phyloP scores from a whole-genome alignment of 495 filamentous ascomycete species.

The Amniculicola lignicola region DNA sequence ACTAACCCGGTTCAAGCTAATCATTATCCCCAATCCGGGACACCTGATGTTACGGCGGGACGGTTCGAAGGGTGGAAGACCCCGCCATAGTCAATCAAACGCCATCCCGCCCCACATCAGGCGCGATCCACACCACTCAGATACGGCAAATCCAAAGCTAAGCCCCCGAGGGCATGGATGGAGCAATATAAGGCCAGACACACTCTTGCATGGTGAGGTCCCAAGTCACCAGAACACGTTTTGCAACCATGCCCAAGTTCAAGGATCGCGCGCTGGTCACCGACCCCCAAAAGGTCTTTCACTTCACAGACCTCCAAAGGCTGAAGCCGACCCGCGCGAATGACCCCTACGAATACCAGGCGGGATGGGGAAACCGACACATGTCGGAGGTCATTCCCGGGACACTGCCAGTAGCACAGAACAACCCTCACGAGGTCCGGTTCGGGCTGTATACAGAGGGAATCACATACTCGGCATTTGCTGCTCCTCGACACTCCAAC shows the following conservation, averaged over 20 bases:
- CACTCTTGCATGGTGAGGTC: slow-evolving; percentile 12
- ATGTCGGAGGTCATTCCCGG: slow-evolving; percentile 48
- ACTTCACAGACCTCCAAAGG: slow-evolving; percentile 47
- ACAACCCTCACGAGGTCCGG: slow-evolving; percentile 44
- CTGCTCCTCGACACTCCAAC: slow-evolving; percentile 43
- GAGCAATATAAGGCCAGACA: slow-evolving; percentile 28
- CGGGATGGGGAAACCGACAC: slow-evolving; percentile 45
- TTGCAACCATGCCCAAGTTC: slow-evolving; percentile 26
- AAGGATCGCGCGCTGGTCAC: slow-evolving; percentile 37
- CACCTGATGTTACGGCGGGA: slow-evolving; percentile 10
- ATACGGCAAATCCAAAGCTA: slow-evolving; percentile 25
- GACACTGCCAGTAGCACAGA: slow-evolving; percentile 45
- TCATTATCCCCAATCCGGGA: slow-evolving; percentile 5
- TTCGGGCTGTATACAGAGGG: slow-evolving; percentile 41
- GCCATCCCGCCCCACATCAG: slow-evolving; percentile 31
- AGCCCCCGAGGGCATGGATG: slow-evolving; percentile 23
- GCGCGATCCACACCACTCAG: slow-evolving; percentile 29
- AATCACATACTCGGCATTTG: slow-evolving; percentile 40
- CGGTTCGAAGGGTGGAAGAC: slow-evolving; percentile 11
- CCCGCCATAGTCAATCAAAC: slow-evolving; percentile 21
- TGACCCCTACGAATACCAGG: slow-evolving; percentile 46
- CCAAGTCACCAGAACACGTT: not conserved
- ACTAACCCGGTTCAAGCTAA: slow-evolving; percentile 14
- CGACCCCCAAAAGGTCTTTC: slow-evolving; percentile 46
- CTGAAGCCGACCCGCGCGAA: slow-evolving; percentile 47